These are phyloP conservation scores for Oryza punctata DNA, from an alignment of 176 grass and related monocot genomes.

Conservation along the genomic window DNA sequence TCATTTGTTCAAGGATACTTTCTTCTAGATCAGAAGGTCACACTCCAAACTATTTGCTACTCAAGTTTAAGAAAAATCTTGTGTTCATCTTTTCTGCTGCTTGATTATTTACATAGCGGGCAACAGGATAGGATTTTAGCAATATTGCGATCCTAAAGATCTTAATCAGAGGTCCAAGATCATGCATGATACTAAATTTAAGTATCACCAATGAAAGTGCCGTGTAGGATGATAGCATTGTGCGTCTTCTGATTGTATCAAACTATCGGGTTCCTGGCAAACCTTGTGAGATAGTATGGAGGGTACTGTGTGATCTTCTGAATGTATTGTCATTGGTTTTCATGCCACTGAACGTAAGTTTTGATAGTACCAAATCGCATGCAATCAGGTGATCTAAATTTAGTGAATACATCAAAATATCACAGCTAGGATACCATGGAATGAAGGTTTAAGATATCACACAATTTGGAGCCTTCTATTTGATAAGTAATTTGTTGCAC, in stretches of 20 bases:
- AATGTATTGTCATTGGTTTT: not conserved
- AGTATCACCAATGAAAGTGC: not conserved
- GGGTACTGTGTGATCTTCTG: too few species aligned
- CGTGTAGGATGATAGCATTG: not conserved
- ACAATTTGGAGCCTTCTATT: not conserved
- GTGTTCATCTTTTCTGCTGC: not conserved
- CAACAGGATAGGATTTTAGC: not conserved
- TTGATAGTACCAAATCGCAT: not conserved
- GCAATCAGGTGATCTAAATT: not conserved
- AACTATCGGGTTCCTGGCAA: not conserved
- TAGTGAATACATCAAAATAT: not conserved
- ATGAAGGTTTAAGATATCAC: not conserved
- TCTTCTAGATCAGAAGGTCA: constrained; percentile 83
- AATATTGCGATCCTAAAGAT: not conserved
- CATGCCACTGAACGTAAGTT: not conserved
- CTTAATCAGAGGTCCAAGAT: not conserved
- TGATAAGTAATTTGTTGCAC: too few species aligned
- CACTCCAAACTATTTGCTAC: constrained; percentile 17
- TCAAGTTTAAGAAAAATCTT: constrained; percentile 13
- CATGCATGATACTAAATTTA: not conserved
- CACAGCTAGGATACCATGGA: not conserved
- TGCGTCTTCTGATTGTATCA: not conserved
- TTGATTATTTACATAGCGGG: not conserved
- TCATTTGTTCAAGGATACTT: constrained; percentile 92
- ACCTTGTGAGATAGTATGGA: not conserved